Evolutionary conservation across 345 rosid genomes (phyloP), one percentile per base, ranked within the genome.

Genomic region (Physaria fendleri): DNA sequence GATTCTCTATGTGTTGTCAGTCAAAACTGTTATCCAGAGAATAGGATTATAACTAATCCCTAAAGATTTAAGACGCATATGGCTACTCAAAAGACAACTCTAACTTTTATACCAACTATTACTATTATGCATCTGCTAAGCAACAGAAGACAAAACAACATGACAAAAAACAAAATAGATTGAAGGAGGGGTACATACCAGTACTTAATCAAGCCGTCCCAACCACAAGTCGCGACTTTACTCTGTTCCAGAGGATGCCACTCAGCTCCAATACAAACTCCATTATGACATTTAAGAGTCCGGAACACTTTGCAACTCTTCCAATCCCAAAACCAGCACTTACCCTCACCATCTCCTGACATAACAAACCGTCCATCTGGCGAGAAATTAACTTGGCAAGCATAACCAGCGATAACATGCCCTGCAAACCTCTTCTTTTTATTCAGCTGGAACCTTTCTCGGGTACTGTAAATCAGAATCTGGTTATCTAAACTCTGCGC

Each of bases 251-350:
- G 41, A 3, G 97, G 99, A 81, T 93, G 99, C 99, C 99, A 93
- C 60, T 77, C 94, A 23, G 77, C 69, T 38, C 97, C 99, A 64
- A 93, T 87, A 72, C 97, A 83, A 14, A 92, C 97, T 29, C 93
- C 90, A 41, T 88, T 83, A 13, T 92, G 98, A 75, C 98, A 92
- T 56, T 78, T 92, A 25, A 92, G 82, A 27, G 93, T 92, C 71
- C 89, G 84, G 56, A 92, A 88, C 4, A 92, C 95, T 74, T 81
- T 89, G 77, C 97, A 85, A 48, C 94, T 87, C 87, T 92, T 92
- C 98, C 99, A 93, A 65, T 89, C 97, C 97, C 97, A 93, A 74
- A 93, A 93, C 99, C 99, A 93, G 78, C 97, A 89, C 74, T 76
- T 87, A 53, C 97, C 99, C 64, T 93, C 99, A 35, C 97, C 99